These are phyloP conservation scores for Rhodotorula sp. DNA, from an alignment of 1,284 basidiomycete species.

Conservation along the genomic window DNA sequence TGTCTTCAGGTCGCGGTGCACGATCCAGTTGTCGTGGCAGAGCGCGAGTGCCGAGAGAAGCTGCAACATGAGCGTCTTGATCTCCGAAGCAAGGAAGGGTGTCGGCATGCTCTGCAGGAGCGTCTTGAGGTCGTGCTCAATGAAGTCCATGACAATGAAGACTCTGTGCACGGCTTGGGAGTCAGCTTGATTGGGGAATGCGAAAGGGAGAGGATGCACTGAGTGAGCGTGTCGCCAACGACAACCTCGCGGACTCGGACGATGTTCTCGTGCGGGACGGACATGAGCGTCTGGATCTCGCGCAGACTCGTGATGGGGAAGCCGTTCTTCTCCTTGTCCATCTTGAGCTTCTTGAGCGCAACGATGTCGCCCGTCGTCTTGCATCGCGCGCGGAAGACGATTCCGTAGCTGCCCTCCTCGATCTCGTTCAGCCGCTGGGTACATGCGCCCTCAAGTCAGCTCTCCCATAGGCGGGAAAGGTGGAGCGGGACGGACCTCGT, in stretches of 20 bases:
- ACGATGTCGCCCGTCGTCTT: conserved; percentile 86
- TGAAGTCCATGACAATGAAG: conserved; percentile 61
- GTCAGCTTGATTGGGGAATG: neutral
- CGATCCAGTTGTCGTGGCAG: conserved; percentile 95
- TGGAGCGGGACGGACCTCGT: conserved; percentile 30
- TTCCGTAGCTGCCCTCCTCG: conserved; percentile 92
- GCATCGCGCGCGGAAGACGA: conserved; percentile 93
- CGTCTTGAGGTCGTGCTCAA: conserved; percentile 98
- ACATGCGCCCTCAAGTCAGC: neutral
- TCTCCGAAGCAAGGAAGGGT: conserved; percentile 94
- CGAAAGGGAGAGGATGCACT: conserved; percentile 64
- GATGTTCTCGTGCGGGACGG: conserved; percentile 78
- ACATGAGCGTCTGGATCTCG: conserved; percentile 92
- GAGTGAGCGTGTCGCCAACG: conserved; percentile 97
- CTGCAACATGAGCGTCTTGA: conserved; percentile 94
- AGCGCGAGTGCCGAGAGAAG: conserved; percentile 88
- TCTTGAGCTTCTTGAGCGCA: conserved; percentile 95
- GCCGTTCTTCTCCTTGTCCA: conserved; percentile 96
- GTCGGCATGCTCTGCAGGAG: conserved; percentile 84
- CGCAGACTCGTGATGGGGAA: conserved; percentile 97
- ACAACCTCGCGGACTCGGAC: conserved; percentile 95
- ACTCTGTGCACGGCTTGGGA: conserved; percentile 28
- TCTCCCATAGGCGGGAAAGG: no score
- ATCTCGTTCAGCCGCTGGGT: conserved; percentile 86
- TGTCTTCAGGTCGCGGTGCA: conserved; percentile 96